Percentiles rank a stretch among this genome's conserved stretches.
These are phyloP conservation scores for Ceriops zippeliana DNA, from an alignment of 345 rosid genomes.

Conservation along the genomic window DNA sequence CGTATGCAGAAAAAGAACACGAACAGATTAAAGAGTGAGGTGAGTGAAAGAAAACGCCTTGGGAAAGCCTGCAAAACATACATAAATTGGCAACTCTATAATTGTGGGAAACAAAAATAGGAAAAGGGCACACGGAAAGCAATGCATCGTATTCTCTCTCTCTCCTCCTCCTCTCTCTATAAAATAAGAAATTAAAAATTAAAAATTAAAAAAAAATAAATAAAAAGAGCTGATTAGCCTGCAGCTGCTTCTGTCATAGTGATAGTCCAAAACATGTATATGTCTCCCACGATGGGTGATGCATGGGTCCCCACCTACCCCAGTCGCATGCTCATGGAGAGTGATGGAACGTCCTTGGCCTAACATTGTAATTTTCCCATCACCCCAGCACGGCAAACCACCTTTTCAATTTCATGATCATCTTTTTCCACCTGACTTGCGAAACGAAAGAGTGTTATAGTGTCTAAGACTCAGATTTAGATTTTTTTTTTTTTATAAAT, in stretches of 20 bases:
- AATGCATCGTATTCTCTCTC: constrained; percentile 32
- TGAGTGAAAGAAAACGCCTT: neutral
- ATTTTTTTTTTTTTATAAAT: too few species aligned
- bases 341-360: constrained; percentile 13
- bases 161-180: too few species aligned
- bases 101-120: neutral
- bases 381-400: neutral
- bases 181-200: too few species aligned
- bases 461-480: too few species aligned
- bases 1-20: neutral
- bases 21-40: neutral
- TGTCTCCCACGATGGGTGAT: constrained; percentile 52
- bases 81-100: neutral
- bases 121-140: constrained; percentile 24
- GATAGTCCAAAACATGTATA: constrained; percentile 33
- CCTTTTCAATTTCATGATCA: neutral
- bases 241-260: constrained; percentile 17
- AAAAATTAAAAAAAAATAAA: neutral
- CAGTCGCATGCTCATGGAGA: constrained; percentile 19
- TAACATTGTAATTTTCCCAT: neutral
- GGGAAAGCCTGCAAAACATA: neutral
- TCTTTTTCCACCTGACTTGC: too few species aligned
- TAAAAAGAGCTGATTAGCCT: neutral
- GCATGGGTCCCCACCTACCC: constrained; percentile 49
- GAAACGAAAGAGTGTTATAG: too few species aligned